Percentiles rank a stretch among this genome's conserved stretches.
Evolutionary conservation across 345 rosid species (phyloP).

Genomic region (Acer yangbiense): DNA sequence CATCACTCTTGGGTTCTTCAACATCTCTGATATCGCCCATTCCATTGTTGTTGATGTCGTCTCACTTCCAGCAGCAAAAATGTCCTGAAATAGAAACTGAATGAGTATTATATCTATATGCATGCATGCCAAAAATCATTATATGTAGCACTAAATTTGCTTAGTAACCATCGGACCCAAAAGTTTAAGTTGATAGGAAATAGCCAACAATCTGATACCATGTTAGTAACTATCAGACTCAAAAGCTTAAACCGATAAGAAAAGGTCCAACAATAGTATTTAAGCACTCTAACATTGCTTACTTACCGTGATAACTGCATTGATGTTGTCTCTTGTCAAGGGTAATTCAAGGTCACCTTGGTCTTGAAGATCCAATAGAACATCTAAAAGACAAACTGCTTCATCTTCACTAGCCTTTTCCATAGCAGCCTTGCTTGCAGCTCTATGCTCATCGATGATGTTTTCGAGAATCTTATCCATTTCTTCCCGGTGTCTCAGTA

Average conservation of each 20-base stretch:
- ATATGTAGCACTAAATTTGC: not conserved
- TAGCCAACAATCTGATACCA: no score
- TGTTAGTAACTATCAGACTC: no score
- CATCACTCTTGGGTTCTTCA: conserved; percentile 26
- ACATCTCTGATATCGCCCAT: conserved; percentile 35
- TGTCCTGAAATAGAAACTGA: not conserved
- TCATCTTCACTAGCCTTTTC: not conserved
- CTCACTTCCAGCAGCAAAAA: conserved; percentile 21
- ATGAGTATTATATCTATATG: no score
- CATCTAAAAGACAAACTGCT: not conserved
- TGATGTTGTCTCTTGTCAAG: not conserved
- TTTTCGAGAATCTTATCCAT: conserved; percentile 28
- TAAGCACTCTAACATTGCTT: not conserved
- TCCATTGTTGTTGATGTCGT: conserved; percentile 3
- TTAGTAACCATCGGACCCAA: no score
- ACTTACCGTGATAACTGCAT: not conserved
- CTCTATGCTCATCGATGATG: conserved; percentile 35
- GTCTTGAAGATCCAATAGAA: not conserved
- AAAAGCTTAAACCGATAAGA: no score
- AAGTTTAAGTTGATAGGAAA: no score
- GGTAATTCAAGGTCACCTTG: not conserved
- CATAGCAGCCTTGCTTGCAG: not conserved
- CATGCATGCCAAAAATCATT: no score
- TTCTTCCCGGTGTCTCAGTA: conserved; percentile 12
- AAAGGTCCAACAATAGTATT: no score